A percentile compares a stretch with the other conserved stretches of the same genome.
Evolutionary conservation across 2,329 filamentous ascomycete genomes (phyloP).

Genomic region (Fusarium staphyleae): DNA sequence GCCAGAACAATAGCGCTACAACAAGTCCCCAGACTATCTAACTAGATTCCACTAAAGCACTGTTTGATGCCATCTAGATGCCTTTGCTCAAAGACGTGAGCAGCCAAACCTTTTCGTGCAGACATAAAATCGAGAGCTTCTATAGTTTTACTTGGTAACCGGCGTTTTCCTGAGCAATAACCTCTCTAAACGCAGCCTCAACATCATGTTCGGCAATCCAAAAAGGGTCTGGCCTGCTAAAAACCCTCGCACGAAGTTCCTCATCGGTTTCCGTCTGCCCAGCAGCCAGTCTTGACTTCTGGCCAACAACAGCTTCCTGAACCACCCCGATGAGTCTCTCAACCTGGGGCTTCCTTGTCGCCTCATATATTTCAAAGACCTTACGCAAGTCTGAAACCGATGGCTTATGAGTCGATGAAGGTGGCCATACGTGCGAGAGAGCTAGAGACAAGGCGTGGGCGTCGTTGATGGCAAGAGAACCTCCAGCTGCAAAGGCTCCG

Average conservation of each 20-base stretch:
- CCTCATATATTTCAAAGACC: neutral
- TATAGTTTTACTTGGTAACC: too few species aligned
- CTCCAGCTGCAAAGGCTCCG: slow-evolving; percentile 1
- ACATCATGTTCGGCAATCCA: slow-evolving; percentile 1
- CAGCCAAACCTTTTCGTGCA: too few species aligned
- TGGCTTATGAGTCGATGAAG: neutral
- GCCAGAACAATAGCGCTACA: too few species aligned
- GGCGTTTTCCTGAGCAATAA: neutral
- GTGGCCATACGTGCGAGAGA: neutral
- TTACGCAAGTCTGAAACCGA: neutral
- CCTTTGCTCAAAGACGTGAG: too few species aligned
- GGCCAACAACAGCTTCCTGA: neutral
- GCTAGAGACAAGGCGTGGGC: neutral
- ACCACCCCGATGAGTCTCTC: neutral
- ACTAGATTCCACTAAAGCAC: too few species aligned
- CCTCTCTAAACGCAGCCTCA: neutral
- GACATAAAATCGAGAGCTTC: too few species aligned
- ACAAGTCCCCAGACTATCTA: too few species aligned
- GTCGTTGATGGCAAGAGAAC: slow-evolving; percentile 1
- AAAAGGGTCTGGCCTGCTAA: neutral
- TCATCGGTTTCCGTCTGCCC: neutral
- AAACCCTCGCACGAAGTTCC: neutral
- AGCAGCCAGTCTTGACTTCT: neutral
- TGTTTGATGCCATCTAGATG: too few species aligned
- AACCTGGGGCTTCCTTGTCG: neutral